Percentiles rank a stretch among this genome's conserved stretches.
These are phyloP conservation scores for Exophiala aquamarina DNA, from an alignment of 2,329 filamentous ascomycete genomes.

Conservation along the genomic window DNA sequence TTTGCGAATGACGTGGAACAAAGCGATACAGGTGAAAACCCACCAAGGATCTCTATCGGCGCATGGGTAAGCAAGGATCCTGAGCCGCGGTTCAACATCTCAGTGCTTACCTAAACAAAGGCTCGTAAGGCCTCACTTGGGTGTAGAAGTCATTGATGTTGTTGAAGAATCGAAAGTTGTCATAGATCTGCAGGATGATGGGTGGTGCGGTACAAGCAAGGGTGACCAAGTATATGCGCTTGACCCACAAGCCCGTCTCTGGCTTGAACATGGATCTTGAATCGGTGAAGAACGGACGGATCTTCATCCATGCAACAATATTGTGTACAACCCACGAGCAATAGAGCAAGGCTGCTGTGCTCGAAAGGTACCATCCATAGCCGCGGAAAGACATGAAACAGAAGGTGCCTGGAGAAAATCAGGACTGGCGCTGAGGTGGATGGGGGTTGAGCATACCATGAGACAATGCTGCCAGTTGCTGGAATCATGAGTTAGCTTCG, in stretches of 20 bases:
- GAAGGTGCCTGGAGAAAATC: constrained; percentile 13
- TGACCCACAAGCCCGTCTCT: constrained; percentile 24
- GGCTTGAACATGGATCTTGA: constrained; percentile 46
- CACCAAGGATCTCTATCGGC: constrained; percentile 62
- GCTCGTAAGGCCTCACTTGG: constrained; percentile 59
- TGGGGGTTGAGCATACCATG: constrained; percentile 13
- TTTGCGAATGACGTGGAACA: constrained; percentile 57
- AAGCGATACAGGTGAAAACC: constrained; percentile 60
- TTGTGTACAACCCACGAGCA: constrained; percentile 66
- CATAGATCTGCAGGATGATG: constrained; percentile 65
- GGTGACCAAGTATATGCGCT: constrained; percentile 54
- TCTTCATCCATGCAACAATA: constrained; percentile 68
- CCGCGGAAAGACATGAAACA: constrained; percentile 56
- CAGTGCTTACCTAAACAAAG: constrained; percentile 54
- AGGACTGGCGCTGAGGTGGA: background rate
- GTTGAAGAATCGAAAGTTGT: constrained; percentile 66
- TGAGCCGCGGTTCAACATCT: too few relatives aligned
- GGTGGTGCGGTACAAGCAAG: constrained; percentile 62
- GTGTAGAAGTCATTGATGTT: constrained; percentile 54
- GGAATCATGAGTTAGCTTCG: constrained; percentile 9
- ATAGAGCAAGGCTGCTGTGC: constrained; percentile 61
- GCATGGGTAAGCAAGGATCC: constrained; percentile 16
- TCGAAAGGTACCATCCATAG: constrained; percentile 65
- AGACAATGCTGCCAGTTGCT: constrained; percentile 24
- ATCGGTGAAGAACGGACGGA: constrained; percentile 57